Conservation (phyloP, 2,329 filamentous ascomycete genomes). For the Sporothrix euskadiensis region DNA sequence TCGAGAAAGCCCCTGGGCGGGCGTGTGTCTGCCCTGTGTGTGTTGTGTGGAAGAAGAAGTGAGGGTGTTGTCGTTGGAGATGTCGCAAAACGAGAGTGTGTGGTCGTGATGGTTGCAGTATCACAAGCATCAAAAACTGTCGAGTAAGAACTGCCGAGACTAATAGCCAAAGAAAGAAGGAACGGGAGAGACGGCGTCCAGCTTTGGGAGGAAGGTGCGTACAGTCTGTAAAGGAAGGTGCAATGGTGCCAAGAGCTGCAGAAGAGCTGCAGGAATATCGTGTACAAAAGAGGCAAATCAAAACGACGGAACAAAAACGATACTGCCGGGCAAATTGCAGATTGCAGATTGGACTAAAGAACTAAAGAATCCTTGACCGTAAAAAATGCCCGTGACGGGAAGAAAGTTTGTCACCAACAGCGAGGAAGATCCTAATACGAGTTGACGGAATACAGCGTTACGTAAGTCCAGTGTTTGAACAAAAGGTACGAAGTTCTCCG, state of each 20-base stretch:
- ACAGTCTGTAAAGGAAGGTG: background rate
- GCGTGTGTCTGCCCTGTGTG: background rate
- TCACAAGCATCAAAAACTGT: background rate
- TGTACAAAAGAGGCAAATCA: background rate
- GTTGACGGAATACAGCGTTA: background rate
- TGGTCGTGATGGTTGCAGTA: background rate
- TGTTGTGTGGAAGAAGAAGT: background rate
- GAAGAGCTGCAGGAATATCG: background rate
- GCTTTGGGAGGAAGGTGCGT: background rate
- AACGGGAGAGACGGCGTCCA: background rate
- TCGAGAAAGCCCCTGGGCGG: background rate
- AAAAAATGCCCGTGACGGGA: background rate
- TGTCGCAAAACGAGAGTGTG: background rate
- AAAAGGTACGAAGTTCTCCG: background rate
- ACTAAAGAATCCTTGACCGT: background rate
- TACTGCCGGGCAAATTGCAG: background rate
- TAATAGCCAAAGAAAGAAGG: background rate
- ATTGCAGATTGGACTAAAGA: background rate
- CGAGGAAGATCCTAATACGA: background rate
- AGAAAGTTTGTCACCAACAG: constrained; percentile 6
- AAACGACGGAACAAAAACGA: background rate
- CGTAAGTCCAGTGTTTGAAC: background rate
- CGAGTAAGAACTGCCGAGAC: background rate
- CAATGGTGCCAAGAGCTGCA: background rate
- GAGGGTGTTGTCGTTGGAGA: background rate